Percentiles rank a stretch among this genome's conserved stretches.
These are phyloP conservation scores for Stellera chamaejasme DNA, from an alignment of 345 rosid genomes.

Conservation along the genomic window DNA sequence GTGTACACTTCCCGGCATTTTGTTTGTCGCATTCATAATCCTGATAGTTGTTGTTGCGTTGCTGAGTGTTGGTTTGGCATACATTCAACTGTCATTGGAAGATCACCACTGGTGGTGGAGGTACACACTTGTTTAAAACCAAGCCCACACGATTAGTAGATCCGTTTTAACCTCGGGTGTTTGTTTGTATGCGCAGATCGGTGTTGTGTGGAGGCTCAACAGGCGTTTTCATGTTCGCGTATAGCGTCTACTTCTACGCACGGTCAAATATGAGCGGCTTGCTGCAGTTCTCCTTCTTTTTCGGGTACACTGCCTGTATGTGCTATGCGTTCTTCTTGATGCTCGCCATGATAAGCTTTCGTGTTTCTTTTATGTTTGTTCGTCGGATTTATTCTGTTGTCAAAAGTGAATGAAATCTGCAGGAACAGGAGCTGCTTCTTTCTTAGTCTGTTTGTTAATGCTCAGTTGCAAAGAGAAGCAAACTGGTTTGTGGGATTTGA, in stretches of 20 bases:
- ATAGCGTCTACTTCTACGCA: slow-evolving; percentile 52
- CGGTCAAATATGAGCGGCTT: slow-evolving; percentile 62
- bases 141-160: background rate
- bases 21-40: slow-evolving; percentile 47
- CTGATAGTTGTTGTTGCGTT: slow-evolving; percentile 49
- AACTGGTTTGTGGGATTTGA: too few relatives aligned
- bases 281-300: slow-evolving; percentile 58
- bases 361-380: slow-evolving; percentile 53
- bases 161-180: background rate
- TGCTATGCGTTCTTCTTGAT: slow-evolving; percentile 73
- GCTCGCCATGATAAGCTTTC: slow-evolving; percentile 55
- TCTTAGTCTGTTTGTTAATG: too few relatives aligned
- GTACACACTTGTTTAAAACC: slow-evolving; percentile 28
- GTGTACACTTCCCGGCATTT: slow-evolving; percentile 43
- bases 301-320: slow-evolving; percentile 59
- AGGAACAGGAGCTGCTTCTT: too few relatives aligned
- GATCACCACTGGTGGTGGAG: slow-evolving; percentile 99
- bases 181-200: slow-evolving; percentile 43
- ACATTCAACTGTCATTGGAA: slow-evolving; percentile 71
- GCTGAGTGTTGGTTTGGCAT: slow-evolving; percentile 61
- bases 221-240: slow-evolving; percentile 62
- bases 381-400: slow-evolving; percentile 46
- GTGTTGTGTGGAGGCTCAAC: slow-evolving; percentile 54
- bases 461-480: too few relatives aligned
- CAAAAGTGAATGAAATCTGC: slow-evolving; percentile 16